A percentile compares a stretch with the other conserved stretches of the same genome.
phyloP scores from a whole-genome alignment of 2,329 filamentous ascomycete species.

The Neofusicoccum kwambonambiense region DNA sequence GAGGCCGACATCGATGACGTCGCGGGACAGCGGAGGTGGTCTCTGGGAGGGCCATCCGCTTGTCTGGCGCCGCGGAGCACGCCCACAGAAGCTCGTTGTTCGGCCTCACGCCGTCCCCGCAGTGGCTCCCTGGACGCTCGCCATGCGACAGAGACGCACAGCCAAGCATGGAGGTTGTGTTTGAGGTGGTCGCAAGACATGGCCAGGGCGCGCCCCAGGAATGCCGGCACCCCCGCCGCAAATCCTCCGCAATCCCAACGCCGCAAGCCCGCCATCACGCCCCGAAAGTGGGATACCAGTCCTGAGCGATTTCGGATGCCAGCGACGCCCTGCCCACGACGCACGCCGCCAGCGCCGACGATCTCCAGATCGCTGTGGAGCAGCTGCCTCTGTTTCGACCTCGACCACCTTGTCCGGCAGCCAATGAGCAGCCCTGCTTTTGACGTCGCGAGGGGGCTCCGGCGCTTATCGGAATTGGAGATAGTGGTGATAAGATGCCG shows the following conservation, averaged over 20 bases:
- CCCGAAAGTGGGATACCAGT: not conserved
- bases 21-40: too few species aligned
- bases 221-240: not conserved
- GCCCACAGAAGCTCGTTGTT: too few species aligned
- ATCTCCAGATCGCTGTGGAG: conserved; percentile 11
- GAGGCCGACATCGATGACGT: too few species aligned
- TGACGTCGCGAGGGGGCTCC: not conserved
- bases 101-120: too few species aligned
- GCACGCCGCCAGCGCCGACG: not conserved
- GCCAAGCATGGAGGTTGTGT: not conserved
- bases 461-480: not conserved
- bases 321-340: not conserved
- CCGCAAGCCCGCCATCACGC: not conserved
- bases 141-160: not conserved
- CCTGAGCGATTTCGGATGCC: conserved; percentile 3
- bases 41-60: too few species aligned
- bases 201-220: not conserved
- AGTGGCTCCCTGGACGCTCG: too few species aligned
- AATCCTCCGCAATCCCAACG: conserved; percentile 1
- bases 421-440: not conserved
- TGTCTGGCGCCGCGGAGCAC: too few species aligned
- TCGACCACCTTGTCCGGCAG: not conserved
- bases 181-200: not conserved
- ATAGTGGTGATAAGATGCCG: conserved; percentile 11
- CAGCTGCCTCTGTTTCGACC: not conserved